Evolutionary conservation across 495 filamentous ascomycete genomes (phyloP).

Genomic region (Melanomma pulvis-pyrius): DNA sequence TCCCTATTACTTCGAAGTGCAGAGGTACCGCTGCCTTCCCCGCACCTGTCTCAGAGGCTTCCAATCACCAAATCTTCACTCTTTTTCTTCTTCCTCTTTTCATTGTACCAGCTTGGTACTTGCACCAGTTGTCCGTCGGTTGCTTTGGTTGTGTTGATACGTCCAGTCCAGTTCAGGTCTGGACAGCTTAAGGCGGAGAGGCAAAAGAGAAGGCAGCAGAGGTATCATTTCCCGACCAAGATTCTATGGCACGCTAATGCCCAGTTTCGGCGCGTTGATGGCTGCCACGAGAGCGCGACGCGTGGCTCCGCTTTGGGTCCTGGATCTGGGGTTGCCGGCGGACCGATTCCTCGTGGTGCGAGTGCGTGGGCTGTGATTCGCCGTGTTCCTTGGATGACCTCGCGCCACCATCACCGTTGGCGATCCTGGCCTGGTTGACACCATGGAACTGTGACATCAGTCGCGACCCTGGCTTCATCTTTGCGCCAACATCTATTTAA

Average conservation of each 20-base stretch:
- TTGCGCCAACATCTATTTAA: conserved; percentile 5
- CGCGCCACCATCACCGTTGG: conserved; percentile 10
- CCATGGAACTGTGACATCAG: conserved; percentile 22
- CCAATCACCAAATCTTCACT: no score
- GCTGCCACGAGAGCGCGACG: conserved; percentile 19
- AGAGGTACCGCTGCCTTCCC: no score
- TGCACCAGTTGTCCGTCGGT: not conserved
- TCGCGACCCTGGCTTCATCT: not conserved
- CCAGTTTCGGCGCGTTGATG: not conserved
- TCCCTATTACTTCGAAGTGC: not conserved
- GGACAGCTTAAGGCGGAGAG: not conserved
- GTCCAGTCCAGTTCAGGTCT: not conserved
- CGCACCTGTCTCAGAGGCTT: not conserved
- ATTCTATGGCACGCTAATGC: not conserved
- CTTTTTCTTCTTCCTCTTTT: not conserved
- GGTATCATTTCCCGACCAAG: not conserved
- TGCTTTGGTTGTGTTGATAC: not conserved
- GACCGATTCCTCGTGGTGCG: not conserved
- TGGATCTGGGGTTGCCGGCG: not conserved
- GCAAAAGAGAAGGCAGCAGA: not conserved
- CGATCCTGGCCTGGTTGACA: conserved; percentile 5
- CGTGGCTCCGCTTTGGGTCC: conserved; percentile 14
- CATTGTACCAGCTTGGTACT: not conserved
- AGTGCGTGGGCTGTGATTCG: conserved; percentile 11
- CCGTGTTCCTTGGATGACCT: conserved; percentile 29